Conservation (phyloP, 2,329 filamentous ascomycete species). For the Epicoccum sorghinum region DNA sequence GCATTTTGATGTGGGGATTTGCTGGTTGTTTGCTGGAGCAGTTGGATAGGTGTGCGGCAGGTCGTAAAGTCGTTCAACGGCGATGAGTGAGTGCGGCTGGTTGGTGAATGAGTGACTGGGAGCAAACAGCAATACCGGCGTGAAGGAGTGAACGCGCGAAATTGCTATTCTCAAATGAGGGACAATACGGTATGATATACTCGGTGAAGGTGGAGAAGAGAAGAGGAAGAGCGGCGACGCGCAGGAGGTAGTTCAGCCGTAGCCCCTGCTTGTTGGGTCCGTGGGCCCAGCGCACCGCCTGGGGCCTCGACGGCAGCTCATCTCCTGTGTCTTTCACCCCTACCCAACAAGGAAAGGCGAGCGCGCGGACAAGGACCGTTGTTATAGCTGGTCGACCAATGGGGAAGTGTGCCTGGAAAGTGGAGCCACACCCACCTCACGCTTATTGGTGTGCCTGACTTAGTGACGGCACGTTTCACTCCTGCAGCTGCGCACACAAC, state of each 20-base stretch:
- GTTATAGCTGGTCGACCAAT: slow-evolving; percentile 36
- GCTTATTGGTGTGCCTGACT: slow-evolving; percentile 43
- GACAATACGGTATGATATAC: slow-evolving; percentile 33
- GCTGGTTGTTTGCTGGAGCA: slow-evolving; percentile 10
- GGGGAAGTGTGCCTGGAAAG: slow-evolving; percentile 26
- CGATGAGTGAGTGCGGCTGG: slow-evolving; percentile 17
- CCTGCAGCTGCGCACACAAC: slow-evolving; percentile 15
- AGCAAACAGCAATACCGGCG: slow-evolving; percentile 37
- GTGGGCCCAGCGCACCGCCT: slow-evolving; percentile 17
- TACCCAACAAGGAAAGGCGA: slow-evolving; percentile 19
- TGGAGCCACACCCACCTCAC: slow-evolving; percentile 1
- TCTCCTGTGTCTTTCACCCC: slow-evolving; percentile 24
- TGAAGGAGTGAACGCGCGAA: slow-evolving; percentile 50
- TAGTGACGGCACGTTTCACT: slow-evolving; percentile 30
- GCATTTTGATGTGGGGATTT: slow-evolving; percentile 34
- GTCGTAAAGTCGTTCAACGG: slow-evolving; percentile 38
- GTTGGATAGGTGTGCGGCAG: slow-evolving; percentile 16
- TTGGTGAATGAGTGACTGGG: slow-evolving; percentile 39
- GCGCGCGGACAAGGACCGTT: slow-evolving; percentile 27
- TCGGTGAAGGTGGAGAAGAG: slow-evolving; percentile 33
- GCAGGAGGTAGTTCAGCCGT: slow-evolving; percentile 29
- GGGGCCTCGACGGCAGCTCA: slow-evolving; percentile 30
- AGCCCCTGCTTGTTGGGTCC: slow-evolving; percentile 20
- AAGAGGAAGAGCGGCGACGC: slow-evolving; percentile 33
- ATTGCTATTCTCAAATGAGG: slow-evolving; percentile 33